Percentiles rank a stretch among this genome's conserved stretches.
Conservation (phyloP, 2,329 filamentous ascomycete species). For the Eurotiales sp. region DNA sequence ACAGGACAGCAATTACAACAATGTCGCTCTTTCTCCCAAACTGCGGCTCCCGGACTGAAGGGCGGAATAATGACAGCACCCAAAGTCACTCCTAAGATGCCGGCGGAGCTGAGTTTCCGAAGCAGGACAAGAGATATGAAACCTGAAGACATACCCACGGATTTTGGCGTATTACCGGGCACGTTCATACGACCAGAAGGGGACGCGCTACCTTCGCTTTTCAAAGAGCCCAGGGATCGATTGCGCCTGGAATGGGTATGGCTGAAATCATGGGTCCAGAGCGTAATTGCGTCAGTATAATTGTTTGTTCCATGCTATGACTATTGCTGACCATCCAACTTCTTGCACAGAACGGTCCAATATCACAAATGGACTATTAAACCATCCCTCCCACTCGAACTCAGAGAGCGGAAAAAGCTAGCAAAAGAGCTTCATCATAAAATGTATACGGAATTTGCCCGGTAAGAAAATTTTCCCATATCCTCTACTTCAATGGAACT, state of each 20-base stretch:
- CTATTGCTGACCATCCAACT: conserved; percentile 2
- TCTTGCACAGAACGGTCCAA: conserved; percentile 23
- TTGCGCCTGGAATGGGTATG: conserved; percentile 39
- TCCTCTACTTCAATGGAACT: no score
- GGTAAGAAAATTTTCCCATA: conserved; percentile 25
- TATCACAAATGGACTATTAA: conserved; percentile 32
- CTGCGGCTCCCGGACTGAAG: conserved; percentile 20
- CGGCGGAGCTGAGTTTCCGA: conserved; percentile 38
- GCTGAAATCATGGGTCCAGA: conserved; percentile 32
- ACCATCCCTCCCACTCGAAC: conserved; percentile 29
- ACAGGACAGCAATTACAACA: no score
- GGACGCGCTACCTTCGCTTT: conserved; percentile 39
- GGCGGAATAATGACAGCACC: conserved; percentile 18
- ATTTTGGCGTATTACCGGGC: conserved; percentile 45
- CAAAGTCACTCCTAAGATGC: conserved; percentile 25
- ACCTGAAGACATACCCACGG: conserved; percentile 35
- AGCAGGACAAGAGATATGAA: conserved; percentile 30
- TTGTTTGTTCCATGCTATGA: conserved; percentile 15
- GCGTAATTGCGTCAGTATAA: conserved; percentile 32
- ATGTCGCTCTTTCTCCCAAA: conserved; percentile 35
- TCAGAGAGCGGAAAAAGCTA: conserved; percentile 32
- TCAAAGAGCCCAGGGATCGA: conserved; percentile 33
- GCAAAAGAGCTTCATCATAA: conserved; percentile 40
- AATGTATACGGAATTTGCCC: conserved; percentile 48
- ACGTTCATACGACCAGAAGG: conserved; percentile 38